These are phyloP conservation scores for Beauveria sp. DNA, from an alignment of 2,329 filamentous ascomycete genomes.

Conservation along the genomic window DNA sequence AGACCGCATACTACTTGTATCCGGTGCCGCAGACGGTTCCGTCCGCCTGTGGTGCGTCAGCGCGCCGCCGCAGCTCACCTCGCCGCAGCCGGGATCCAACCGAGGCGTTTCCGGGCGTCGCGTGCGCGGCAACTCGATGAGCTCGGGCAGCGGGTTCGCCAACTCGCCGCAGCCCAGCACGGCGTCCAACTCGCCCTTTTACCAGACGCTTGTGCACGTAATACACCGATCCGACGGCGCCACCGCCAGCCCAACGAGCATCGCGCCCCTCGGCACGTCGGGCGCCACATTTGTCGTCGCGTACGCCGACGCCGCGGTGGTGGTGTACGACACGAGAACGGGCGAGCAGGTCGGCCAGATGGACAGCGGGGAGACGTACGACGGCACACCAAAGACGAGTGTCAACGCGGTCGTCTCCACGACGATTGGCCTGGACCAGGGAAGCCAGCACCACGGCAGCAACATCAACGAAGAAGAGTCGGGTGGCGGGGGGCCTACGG, in stretches of 20 bases:
- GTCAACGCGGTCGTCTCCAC: slow-evolving; percentile 90
- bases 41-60: slow-evolving; percentile 94
- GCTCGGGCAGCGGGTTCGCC: slow-evolving; percentile 85
- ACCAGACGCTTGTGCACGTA: slow-evolving; percentile 80
- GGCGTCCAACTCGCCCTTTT: slow-evolving; percentile 77
- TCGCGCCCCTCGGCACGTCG: slow-evolving; percentile 73
- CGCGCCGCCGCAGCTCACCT: slow-evolving; percentile 76
- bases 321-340: slow-evolving; percentile 86
- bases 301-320: slow-evolving; percentile 80
- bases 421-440: slow-evolving; percentile 71
- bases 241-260: slow-evolving; percentile 77
- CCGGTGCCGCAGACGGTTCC: slow-evolving; percentile 82
- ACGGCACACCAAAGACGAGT: slow-evolving; percentile 68
- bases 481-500: slow-evolving; percentile 71
- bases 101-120: slow-evolving; percentile 54
- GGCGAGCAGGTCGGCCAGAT: slow-evolving; percentile 89
- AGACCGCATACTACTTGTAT: slow-evolving; percentile 83
- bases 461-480: slow-evolving; percentile 64
- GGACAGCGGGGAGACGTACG: slow-evolving; percentile 90
- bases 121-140: slow-evolving; percentile 84
- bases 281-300: slow-evolving; percentile 90
- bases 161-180: slow-evolving; percentile 83
- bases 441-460: slow-evolving; percentile 39
- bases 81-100: slow-evolving; percentile 61
- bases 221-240: slow-evolving; percentile 62